Evolutionary conservation across 768 basidiomycete species (phyloP), one percentile per base, ranked within the genome.

Genomic region (Boletus pseudo-olivaceus): DNA sequence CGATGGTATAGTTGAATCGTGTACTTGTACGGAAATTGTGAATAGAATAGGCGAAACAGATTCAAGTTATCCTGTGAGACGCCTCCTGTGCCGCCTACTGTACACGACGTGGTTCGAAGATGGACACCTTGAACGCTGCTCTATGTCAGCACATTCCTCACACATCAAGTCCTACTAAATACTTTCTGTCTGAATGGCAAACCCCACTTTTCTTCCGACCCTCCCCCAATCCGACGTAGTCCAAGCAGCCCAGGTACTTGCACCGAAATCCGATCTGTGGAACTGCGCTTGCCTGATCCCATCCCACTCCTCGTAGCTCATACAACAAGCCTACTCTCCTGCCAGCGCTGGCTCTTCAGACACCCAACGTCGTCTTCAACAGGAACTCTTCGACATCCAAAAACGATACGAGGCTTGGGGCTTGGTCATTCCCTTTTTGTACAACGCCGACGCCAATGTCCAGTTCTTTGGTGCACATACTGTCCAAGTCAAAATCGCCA

Each of bases 391-490:
- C 57, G 85, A 88, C 56, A 79, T 90, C 11, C 88, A 90, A 69
- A 88, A 85, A 62, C 74, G 78, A 48, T 83, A 80, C 51, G 88
- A 89, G 62, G 89, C 89, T 4, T 94, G 90, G 92, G 90, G 89
- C 9, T 73, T 94, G 44, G 83, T 93, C 19, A 78, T 89, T 34
- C 90, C 91, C 0, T 79, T 94, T 58, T 72, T 93, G 26, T 77
- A 84, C 14, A 77, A 87, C 63, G 72, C 76, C 29, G 88, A 95
- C 69, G 78, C 79, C 49, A 92, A 92, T 63, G 90, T 96, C 10
- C 89, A 94, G 67, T 98, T 96, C 78, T 96, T 93, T 64, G 93
- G 93, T 3, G 93, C 94, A 5, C 94, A 97, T 62, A 97, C 92
- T 0, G 83, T 88, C 3, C 92, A 95, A 66, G 90, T 95, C 57